phyloP scores from a whole-genome alignment of 805 yeast species.

The Metschnikowia similis region DNA sequence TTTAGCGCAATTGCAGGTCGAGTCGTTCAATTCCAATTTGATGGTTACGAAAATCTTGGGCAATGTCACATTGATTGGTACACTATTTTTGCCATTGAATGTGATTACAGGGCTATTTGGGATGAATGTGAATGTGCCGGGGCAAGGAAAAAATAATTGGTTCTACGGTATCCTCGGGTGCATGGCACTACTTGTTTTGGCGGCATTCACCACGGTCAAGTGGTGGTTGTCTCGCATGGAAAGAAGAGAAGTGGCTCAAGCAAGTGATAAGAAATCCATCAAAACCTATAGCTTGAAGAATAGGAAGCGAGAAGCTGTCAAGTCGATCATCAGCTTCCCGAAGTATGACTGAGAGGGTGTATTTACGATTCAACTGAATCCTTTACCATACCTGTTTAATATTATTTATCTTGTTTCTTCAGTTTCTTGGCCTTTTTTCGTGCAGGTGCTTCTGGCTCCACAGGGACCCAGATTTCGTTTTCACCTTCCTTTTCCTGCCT shows the following conservation, averaged over 20 bases:
- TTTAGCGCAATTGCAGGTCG: slow-evolving; percentile 90
- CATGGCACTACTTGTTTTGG: slow-evolving; percentile 21
- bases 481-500: slow-evolving; percentile 34
- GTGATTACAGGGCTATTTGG: slow-evolving; percentile 90
- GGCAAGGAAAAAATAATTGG: slow-evolving; percentile 29
- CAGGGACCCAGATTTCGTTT: slow-evolving; percentile 34
- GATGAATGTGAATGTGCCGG: slow-evolving; percentile 91
- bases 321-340: slow-evolving; percentile 37
- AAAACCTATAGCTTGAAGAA: slow-evolving; percentile 21
- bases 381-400: neutral
- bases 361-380: too few species aligned
- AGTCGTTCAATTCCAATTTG: slow-evolving; percentile 80
- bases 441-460: slow-evolving; percentile 16
- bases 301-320: slow-evolving; percentile 30
- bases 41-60: slow-evolving; percentile 83
- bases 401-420: neutral
- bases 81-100: slow-evolving; percentile 85
- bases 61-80: slow-evolving; percentile 86
- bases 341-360: slow-evolving; percentile 24
- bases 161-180: slow-evolving; percentile 61
- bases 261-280: slow-evolving; percentile 18
- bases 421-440: slow-evolving; percentile 3
- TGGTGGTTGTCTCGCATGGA: slow-evolving; percentile 19
- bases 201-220: slow-evolving; percentile 23
- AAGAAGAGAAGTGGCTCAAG: slow-evolving; percentile 7